Evolutionary conservation across 768 basidiomycete genomes (phyloP).

Genomic region (Trametes punicea): DNA sequence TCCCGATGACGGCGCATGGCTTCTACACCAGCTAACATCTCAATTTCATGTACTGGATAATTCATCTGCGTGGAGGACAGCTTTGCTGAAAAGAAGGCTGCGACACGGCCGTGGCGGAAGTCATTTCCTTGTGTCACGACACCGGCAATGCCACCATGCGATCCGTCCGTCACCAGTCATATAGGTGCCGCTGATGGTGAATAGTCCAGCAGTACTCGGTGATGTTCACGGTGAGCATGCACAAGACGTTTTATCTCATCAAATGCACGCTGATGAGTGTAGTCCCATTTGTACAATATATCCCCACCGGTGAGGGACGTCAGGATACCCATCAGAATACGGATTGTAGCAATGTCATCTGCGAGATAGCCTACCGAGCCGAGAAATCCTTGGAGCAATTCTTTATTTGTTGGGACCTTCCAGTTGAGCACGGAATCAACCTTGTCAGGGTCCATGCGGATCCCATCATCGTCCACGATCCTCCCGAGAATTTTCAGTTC

Average conservation of each 20-base stretch:
- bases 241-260: not conserved
- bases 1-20: slow-evolving; percentile 30
- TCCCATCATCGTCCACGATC: slow-evolving; percentile 22
- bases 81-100: slow-evolving; percentile 17
- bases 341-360: slow-evolving; percentile 10
- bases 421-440: slow-evolving; percentile 26
- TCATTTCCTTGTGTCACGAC: not conserved
- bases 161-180: not conserved
- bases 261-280: not conserved
- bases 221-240: not conserved
- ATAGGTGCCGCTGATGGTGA: not conserved
- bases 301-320: slow-evolving; percentile 13
- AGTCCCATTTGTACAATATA: not conserved
- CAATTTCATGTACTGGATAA: slow-evolving; percentile 38
- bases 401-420: slow-evolving; percentile 25
- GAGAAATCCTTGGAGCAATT: slow-evolving; percentile 22
- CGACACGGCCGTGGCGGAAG: not conserved
- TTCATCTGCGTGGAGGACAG: slow-evolving; percentile 28
- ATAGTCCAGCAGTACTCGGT: not conserved
- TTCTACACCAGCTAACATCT: slow-evolving; percentile 34
- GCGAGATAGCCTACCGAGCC: slow-evolving; percentile 30
- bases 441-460: slow-evolving; percentile 26
- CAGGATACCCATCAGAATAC: slow-evolving; percentile 37
- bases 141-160: not conserved
- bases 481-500: slow-evolving; percentile 25